Base-by-base conservation (phyloP, 257 asterid genomes). In the Capsicum rhomboideum region DNA sequence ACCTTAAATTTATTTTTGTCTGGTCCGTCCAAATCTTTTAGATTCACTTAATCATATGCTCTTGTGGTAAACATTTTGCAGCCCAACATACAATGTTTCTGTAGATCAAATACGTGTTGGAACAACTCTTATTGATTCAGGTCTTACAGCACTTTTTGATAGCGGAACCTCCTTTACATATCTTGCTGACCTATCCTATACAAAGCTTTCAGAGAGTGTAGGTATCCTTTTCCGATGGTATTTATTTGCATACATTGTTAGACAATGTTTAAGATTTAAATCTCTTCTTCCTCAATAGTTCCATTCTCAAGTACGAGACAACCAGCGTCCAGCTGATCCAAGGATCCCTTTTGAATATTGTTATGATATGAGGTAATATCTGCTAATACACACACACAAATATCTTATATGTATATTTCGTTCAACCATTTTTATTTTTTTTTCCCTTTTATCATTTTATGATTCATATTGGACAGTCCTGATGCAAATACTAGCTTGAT, bases 91-190 rank as follows among this genome's bases (percentile, higher is more conserved):
- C 68, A 90, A 86, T 67, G 84, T 95, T 56, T 89, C 89, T 53
- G 87, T 91, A 83, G 88, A 92, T 82, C 94, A 92, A 89, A 83
- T 92, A 87, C 95, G 91, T 21, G 92, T 95, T 29, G 98, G 97
- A 84, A 87, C 91, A 53, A 69, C 82, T 82, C 86, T 91, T 64
- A 84, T 91, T 31, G 91, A 92, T 86, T 83, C 88, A 7, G 90
- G 89, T 86, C 88, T 95, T 84, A 86, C 93, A 46, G 95, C 96
- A 64, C 94, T 95, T 83, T 92, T 95, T 81, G 97, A 95, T 85
- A 91, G 97, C 37, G 98, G 98, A 85, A 95, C 98, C 85, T 95
- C 98, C 87, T 93, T 92, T 83, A 91, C 98, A 10, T 93, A 95
- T 88, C 93, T 95, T 63, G 93, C 80, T 23, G 96, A 92, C 64